Conservation (phyloP, 1,139 yeast genomes). For the Yamadazyma sp. region DNA sequence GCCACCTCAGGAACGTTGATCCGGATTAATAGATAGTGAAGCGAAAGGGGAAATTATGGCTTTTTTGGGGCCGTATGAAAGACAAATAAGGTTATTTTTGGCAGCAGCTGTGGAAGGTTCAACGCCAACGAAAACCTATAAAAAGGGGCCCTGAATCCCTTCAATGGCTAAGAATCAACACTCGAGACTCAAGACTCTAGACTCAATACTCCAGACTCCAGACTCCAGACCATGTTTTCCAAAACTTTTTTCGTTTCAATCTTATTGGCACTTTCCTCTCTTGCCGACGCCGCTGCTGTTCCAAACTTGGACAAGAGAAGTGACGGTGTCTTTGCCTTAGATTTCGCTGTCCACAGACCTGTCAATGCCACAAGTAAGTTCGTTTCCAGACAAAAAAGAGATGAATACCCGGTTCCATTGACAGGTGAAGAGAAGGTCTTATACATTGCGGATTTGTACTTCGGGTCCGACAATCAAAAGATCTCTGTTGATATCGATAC, state of each 20-base stretch:
- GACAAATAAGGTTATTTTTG: too few species aligned
- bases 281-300: slow-evolving; percentile 7
- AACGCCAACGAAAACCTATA: too few species aligned
- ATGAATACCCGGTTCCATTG: slow-evolving; percentile 4
- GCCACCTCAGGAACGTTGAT: too few species aligned
- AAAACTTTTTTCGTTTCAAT: not conserved
- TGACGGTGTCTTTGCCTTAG: slow-evolving; percentile 13
- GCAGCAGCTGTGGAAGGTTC: too few species aligned
- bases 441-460: slow-evolving; percentile 43
- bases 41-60: too few species aligned
- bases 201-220: too few species aligned
- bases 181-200: too few species aligned
- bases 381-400: slow-evolving; percentile 4
- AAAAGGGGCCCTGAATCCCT: too few species aligned
- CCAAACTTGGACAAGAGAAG: slow-evolving; percentile 14
- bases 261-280: not conserved
- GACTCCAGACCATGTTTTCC: too few species aligned
- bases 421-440: slow-evolving; percentile 22
- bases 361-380: not conserved
- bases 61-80: too few species aligned
- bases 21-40: too few species aligned
- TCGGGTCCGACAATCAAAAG: slow-evolving; percentile 30
- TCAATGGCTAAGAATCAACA: too few species aligned
- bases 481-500: slow-evolving; percentile 26
- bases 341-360: slow-evolving; percentile 6